Conservation (phyloP, 164 flowering plant genomes). For the Kingdonia uniflora region DNA sequence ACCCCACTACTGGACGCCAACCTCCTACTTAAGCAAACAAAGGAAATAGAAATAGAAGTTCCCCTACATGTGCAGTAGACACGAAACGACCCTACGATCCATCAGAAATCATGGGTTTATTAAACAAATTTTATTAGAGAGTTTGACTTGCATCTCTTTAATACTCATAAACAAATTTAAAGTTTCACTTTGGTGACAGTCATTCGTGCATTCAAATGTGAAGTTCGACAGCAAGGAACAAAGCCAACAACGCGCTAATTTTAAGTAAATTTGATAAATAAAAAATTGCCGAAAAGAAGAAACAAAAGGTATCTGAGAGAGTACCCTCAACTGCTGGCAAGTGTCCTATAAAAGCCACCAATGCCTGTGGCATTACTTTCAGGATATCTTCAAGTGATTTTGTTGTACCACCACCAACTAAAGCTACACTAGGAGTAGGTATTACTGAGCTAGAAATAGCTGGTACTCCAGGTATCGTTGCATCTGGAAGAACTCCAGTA, state of each 20-base stretch:
- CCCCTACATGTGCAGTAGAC: too few species aligned
- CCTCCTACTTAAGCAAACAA: too few species aligned
- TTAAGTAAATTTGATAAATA: background rate
- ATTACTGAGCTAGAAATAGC: slow-evolving; percentile 30
- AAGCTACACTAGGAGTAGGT: slow-evolving; percentile 18
- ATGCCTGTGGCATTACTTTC: slow-evolving; percentile 66
- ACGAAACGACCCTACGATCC: too few species aligned
- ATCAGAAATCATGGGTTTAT: too few species aligned
- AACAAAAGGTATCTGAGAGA: background rate
- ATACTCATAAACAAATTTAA: too few species aligned
- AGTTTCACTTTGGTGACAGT: too few species aligned
- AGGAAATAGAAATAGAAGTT: too few species aligned
- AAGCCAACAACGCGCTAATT: background rate
- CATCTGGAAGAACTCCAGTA: slow-evolving; percentile 25
- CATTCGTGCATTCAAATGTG: background rate
- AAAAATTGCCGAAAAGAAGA: background rate
- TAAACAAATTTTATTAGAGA: too few species aligned
- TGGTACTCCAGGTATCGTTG: slow-evolving; percentile 30
- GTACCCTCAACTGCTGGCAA: slow-evolving; percentile 80
- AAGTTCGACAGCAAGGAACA: background rate
- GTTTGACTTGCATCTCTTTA: too few species aligned
- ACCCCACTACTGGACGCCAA: too few species aligned
- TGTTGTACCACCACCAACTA: slow-evolving; percentile 28
- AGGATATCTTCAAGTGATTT: slow-evolving; percentile 41
- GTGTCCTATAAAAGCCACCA: slow-evolving; percentile 57